Percentiles rank a stretch among this genome's conserved stretches.
Evolutionary conservation across 148 eudicot species (phyloP).

Genomic region (Arbutus unedo): DNA sequence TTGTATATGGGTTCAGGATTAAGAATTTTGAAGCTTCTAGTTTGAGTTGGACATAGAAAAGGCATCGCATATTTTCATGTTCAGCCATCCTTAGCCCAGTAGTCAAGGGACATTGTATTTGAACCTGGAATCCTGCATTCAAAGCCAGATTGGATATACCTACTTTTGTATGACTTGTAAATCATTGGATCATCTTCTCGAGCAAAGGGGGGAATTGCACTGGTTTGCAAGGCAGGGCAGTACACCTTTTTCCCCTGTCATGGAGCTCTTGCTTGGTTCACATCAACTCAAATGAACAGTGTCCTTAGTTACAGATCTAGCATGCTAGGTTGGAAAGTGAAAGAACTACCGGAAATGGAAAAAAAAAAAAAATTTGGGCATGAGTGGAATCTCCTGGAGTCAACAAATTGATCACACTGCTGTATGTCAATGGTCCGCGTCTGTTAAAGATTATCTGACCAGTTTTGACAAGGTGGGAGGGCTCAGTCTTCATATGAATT

Average conservation of each 20-base stretch:
- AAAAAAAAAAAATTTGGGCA: neutral
- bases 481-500: neutral
- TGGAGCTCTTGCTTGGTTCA: neutral
- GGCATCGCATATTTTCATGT: neutral
- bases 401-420: neutral
- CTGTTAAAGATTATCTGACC: neutral
- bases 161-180: neutral
- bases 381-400: neutral
- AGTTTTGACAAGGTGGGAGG: neutral
- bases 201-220: neutral
- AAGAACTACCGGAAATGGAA: neutral
- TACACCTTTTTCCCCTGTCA: neutral
- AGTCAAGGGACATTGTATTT: neutral
- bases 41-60: neutral
- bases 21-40: neutral
- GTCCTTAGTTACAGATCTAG: neutral
- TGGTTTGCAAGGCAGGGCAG: neutral
- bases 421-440: neutral
- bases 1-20: neutral
- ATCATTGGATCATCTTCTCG: conserved; percentile 4
- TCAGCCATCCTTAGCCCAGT: neutral
- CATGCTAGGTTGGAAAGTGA: neutral
- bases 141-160: conserved; percentile 1
- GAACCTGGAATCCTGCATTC: neutral
- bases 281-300: neutral